phyloP scores from a whole-genome alignment of 495 filamentous ascomycete genomes.

The Penicillium diatomitis region DNA sequence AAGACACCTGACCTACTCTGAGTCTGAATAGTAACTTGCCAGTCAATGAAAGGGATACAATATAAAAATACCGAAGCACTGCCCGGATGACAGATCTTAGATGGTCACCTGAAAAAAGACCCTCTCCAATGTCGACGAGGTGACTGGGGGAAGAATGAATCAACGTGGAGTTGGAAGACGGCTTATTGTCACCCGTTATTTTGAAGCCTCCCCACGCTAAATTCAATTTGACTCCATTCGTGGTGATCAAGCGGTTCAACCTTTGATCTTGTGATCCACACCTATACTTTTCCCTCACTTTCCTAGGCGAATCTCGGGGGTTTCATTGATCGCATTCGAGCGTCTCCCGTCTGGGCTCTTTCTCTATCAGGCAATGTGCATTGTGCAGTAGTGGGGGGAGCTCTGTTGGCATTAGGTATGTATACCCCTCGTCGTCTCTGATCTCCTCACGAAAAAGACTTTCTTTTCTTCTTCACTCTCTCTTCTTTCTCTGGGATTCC shows the following conservation, averaged over 20 bases:
- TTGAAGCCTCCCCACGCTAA: not conserved
- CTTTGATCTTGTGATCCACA: not conserved
- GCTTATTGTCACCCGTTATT: not conserved
- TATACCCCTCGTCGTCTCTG: constrained; percentile 5
- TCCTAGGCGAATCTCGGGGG: too few relatives aligned
- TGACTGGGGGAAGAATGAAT: too few relatives aligned
- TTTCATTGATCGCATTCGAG: too few relatives aligned
- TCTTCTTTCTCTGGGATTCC: not conserved
- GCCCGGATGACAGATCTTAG: too few relatives aligned
- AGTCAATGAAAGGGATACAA: too few relatives aligned
- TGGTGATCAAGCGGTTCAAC: not conserved
- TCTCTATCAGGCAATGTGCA: too few relatives aligned
- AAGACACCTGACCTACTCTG: too few relatives aligned
- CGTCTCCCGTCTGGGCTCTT: too few relatives aligned
- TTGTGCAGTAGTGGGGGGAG: not conserved
- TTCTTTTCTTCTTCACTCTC: not conserved
- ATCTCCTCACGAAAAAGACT: not conserved
- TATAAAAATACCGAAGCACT: too few relatives aligned
- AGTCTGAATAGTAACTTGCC: too few relatives aligned
- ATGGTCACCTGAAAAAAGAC: not conserved
- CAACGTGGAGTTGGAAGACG: not conserved
- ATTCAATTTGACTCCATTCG: not conserved
- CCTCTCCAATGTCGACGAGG: constrained; percentile 3
- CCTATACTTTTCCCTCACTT: too few relatives aligned
- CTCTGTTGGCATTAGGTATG: not conserved